Base-by-base conservation (phyloP, 441 rosid species). In the Eugenia klotzschiana region DNA sequence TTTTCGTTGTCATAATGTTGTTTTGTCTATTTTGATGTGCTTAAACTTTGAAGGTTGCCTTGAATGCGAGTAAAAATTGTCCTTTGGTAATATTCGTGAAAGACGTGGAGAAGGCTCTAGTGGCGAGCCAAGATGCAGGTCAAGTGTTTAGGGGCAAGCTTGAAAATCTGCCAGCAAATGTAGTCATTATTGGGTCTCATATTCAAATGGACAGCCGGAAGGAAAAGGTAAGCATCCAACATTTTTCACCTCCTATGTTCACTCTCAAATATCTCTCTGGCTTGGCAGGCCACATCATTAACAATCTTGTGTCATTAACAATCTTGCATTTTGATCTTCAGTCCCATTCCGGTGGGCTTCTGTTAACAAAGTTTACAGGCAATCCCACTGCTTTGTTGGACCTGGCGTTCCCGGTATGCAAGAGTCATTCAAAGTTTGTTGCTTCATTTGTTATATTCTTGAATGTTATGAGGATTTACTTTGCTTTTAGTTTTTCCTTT, bases 281-380 rank as follows among this genome's bases (percentile, higher is more conserved):
- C 60, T 53, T 81, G 33, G 10, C 40, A 25, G 79, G 74, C 79
- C 13, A 50, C 46, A 23, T 51, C 72, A 52, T 10, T 73, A 58
- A 82, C 14, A 41, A 74, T 23, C 25, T 82, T 13, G 41, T 37
- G 20, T 51, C 69, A 52, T 10, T 73, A 58, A 82, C 14, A 41
- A 73, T 23, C 25, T 83, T 13, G 41, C 13, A 14, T 82, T 53
- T 82, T 79, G 49, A 69, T 87, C 79, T 91, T 84, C 93, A 97
- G 99, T 93, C 98, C 52, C 98, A 96, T 87, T 95, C 98, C 57
- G 98, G 99, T 49, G 96, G 99, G 46, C 96, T 97, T 91, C 82
- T 97, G 82, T 96, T 97, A 85, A 97, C 99, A 10, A 97, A 97
- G 90, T 93, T 97, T 89, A 98, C 98, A 55, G 89, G 99, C 92